A percentile compares a stretch with the other conserved stretches of the same genome.
These are phyloP conservation scores for Dioscorea zingiberensis DNA, from an alignment of 106 monocot genomes.

Conservation along the genomic window DNA sequence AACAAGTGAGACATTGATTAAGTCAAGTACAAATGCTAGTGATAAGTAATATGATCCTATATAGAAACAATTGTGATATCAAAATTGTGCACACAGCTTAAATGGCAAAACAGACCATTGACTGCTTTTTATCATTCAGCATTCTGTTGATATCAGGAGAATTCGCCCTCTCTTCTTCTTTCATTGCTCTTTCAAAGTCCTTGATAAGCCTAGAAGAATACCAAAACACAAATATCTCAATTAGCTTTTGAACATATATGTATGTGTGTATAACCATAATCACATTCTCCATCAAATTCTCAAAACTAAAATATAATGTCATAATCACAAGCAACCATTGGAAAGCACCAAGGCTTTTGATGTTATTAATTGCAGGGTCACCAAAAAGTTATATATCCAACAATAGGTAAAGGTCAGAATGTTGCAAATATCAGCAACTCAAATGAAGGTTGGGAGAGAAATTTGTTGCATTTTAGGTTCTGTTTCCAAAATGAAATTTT, in stretches of 20 bases:
- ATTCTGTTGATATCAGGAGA: slow-evolving; percentile 6
- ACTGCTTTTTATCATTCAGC: slow-evolving; percentile 13
- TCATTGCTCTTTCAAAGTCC: slow-evolving; percentile 13
- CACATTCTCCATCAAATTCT: neutral
- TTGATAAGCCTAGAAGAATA: slow-evolving; percentile 14
- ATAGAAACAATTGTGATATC: neutral
- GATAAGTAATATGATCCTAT: neutral
- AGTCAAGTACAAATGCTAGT: neutral
- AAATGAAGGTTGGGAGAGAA: too few relatives aligned
- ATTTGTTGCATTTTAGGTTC: too few relatives aligned
- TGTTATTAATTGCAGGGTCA: too few relatives aligned
- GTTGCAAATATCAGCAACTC: too few relatives aligned
- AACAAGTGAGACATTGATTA: neutral
- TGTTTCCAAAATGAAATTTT: too few relatives aligned
- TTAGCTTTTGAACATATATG: neutral
- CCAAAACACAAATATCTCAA: neutral
- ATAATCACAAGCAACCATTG: too few relatives aligned
- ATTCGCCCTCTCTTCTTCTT: slow-evolving; percentile 13
- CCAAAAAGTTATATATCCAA: too few relatives aligned
- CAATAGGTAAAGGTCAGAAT: too few relatives aligned
- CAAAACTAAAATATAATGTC: neutral
- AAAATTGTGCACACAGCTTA: neutral
- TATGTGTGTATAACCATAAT: neutral
- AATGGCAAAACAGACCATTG: slow-evolving; percentile 1
- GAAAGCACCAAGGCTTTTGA: too few relatives aligned